Percentiles rank a stretch among this genome's conserved stretches.
Evolutionary conservation across 2,329 filamentous ascomycete species (phyloP).

Genomic region (Alternaria novae-zelandiae): DNA sequence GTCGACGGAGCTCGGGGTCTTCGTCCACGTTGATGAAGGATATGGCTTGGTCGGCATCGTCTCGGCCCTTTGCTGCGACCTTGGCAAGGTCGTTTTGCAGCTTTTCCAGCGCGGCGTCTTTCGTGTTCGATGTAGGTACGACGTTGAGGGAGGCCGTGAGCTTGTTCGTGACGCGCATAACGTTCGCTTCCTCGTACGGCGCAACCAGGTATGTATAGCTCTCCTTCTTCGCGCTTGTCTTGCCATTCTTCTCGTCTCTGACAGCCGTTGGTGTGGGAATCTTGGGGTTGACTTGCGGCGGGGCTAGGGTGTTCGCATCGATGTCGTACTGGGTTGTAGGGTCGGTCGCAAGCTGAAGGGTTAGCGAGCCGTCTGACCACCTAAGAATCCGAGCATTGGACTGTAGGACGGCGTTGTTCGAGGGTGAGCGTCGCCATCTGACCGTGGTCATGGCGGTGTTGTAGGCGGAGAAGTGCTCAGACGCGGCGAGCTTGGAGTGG

Average conservation of each 20-base stretch:
- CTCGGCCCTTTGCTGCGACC: constrained; percentile 59
- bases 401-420: constrained; percentile 69
- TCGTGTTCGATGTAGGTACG: constrained; percentile 68
- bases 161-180: constrained; percentile 76
- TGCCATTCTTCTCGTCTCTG: constrained; percentile 18
- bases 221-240: constrained; percentile 61
- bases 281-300: constrained; percentile 58
- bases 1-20: constrained; percentile 78
- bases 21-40: constrained; percentile 74
- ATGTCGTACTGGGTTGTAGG: constrained; percentile 76
- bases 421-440: constrained; percentile 71
- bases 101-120: constrained; percentile 73
- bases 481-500: constrained; percentile 55
- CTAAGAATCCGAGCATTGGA: constrained; percentile 77
- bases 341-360: constrained; percentile 73
- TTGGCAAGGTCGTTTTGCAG: constrained; percentile 72
- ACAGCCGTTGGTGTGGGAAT: constrained; percentile 57
- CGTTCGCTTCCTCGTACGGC: constrained; percentile 70
- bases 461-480: constrained; percentile 63
- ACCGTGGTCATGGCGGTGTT: constrained; percentile 71
- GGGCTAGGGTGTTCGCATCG: constrained; percentile 72
- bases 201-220: constrained; percentile 78
- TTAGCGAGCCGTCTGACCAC: constrained; percentile 82
- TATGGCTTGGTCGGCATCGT: constrained; percentile 57
- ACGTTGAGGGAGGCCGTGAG: constrained; percentile 75